These are phyloP conservation scores for Diaporthe sp. DNA, from an alignment of 2,329 filamentous ascomycete species.

Conservation along the genomic window DNA sequence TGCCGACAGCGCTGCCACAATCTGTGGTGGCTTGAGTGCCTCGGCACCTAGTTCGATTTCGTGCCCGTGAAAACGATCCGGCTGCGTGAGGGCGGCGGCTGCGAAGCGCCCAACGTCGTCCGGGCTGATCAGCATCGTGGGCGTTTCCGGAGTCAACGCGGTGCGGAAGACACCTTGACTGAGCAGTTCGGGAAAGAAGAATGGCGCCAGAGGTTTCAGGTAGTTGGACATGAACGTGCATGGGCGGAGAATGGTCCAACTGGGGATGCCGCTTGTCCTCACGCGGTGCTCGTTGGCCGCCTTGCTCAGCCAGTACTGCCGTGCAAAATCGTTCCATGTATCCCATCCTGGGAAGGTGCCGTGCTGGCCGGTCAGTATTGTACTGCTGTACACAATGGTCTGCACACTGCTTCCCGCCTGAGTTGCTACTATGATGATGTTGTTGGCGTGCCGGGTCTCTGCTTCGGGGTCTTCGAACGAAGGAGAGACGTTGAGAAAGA, in stretches of 20 bases:
- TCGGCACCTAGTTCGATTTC: neutral
- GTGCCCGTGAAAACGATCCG: neutral
- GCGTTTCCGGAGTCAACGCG: neutral
- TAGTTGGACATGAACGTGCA: neutral
- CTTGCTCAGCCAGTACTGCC: conserved; percentile 2
- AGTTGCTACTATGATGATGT: neutral
- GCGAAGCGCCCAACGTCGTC: neutral
- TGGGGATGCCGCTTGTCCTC: neutral
- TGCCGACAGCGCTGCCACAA: neutral
- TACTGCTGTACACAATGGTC: neutral
- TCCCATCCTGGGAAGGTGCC: neutral
- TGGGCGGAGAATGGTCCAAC: neutral
- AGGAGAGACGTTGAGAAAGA: neutral
- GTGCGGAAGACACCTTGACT: neutral
- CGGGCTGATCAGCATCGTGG: neutral
- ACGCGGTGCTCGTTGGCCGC: neutral
- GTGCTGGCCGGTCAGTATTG: neutral
- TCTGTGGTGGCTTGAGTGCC: neutral
- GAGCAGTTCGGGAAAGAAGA: neutral
- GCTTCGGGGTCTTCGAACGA: neutral
- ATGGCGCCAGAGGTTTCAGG: neutral
- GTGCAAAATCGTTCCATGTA: neutral
- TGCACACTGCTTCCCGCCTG: neutral
- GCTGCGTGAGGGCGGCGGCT: neutral
- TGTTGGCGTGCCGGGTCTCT: neutral